Percentiles rank a stretch among this genome's conserved stretches.
Evolutionary conservation across 2,329 filamentous ascomycete genomes (phyloP).

Genomic region (Cladosporium halotolerans): DNA sequence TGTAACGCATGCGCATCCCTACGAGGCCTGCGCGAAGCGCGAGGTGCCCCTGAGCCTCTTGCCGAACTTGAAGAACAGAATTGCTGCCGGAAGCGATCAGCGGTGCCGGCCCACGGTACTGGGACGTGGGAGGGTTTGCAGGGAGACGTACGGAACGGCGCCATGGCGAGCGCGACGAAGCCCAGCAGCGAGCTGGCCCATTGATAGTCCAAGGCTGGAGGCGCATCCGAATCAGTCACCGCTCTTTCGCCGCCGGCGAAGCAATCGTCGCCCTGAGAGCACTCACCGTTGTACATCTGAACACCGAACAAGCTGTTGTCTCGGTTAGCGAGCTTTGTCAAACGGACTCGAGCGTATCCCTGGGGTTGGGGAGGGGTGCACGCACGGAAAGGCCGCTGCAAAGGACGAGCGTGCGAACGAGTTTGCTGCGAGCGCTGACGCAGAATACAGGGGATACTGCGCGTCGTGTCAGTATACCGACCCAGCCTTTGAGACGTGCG

Average conservation of each 20-base stretch:
- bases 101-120: slow-evolving; percentile 18
- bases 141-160: slow-evolving; percentile 36
- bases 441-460: slow-evolving; percentile 44
- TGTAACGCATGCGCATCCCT: slow-evolving; percentile 19
- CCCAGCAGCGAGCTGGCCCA: slow-evolving; percentile 43
- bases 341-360: neutral
- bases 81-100: slow-evolving; percentile 28
- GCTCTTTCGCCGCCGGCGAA: slow-evolving; percentile 30
- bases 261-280: neutral
- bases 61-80: slow-evolving; percentile 46
- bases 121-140: slow-evolving; percentile 7
- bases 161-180: slow-evolving; percentile 45
- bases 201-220: slow-evolving; percentile 40
- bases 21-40: slow-evolving; percentile 37
- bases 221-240: slow-evolving; percentile 35
- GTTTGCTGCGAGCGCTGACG: slow-evolving; percentile 46
- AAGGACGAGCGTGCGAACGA: slow-evolving; percentile 44
- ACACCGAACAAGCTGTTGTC: slow-evolving; percentile 39
- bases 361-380: neutral
- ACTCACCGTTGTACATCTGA: slow-evolving; percentile 48
- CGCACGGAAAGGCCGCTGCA: slow-evolving; percentile 40
- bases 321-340: slow-evolving; percentile 9
- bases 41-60: slow-evolving; percentile 43
- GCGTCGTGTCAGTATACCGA: slow-evolving; percentile 7
- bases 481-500: neutral